Percentiles rank a stretch among this genome's conserved stretches.
Evolutionary conservation across 305 asterid species (phyloP).

Genomic region (Solanum aculeatissimum): DNA sequence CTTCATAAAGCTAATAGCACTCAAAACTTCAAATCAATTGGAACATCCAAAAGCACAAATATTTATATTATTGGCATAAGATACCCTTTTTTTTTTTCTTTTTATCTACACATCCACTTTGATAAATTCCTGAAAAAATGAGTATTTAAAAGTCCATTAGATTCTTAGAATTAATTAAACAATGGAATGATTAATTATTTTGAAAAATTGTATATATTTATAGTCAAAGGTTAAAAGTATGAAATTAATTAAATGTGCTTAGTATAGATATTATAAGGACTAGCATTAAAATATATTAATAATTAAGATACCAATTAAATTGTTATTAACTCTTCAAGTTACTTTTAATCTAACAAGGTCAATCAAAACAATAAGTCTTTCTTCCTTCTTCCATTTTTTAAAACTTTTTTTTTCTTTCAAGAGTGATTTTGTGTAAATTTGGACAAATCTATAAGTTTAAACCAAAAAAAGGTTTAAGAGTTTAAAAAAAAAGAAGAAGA

Average conservation of each 20-base stretch:
- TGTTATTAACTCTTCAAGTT: neutral
- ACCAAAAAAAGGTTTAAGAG: neutral
- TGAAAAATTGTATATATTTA: neutral
- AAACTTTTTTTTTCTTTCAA: neutral
- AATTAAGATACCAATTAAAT: neutral
- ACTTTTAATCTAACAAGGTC: neutral
- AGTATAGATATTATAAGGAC: neutral
- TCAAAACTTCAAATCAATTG: neutral
- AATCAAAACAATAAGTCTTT: neutral
- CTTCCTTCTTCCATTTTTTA: neutral
- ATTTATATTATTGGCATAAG: neutral
- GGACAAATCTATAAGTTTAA: neutral
- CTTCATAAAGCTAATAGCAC: neutral
- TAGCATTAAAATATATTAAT: neutral
- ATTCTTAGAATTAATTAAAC: neutral
- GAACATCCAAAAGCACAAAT: neutral
- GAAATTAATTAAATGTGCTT: neutral
- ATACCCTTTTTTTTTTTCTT: neutral
- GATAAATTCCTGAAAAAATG: neutral
- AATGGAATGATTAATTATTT: neutral
- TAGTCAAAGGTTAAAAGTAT: neutral
- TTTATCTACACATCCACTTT: neutral
- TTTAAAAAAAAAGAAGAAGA: neutral
- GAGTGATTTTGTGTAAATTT: neutral
- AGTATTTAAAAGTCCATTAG: neutral